Conservation (phyloP, 2,329 filamentous ascomycete genomes). For the Arthrobotrys conoides region DNA sequence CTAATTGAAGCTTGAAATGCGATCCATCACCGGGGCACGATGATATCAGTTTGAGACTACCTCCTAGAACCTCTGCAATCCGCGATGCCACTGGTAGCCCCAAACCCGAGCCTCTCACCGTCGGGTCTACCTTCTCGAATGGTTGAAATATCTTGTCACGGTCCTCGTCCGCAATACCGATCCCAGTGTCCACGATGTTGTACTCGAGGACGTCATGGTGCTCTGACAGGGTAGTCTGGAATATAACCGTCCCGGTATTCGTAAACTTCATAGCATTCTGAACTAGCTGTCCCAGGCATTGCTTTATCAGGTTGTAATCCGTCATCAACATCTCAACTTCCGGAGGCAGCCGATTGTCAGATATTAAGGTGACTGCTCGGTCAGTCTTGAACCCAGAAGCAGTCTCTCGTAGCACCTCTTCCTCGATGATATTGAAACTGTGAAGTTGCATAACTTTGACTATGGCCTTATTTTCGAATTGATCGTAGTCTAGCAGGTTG, state of each 20-base stretch:
- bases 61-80: slow-evolving; percentile 68
- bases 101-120: slow-evolving; percentile 68
- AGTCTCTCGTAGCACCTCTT: slow-evolving; percentile 65
- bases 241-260: slow-evolving; percentile 66
- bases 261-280: slow-evolving; percentile 69
- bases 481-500: slow-evolving; percentile 54
- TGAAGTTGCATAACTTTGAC: slow-evolving; percentile 65
- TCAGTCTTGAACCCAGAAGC: slow-evolving; percentile 52
- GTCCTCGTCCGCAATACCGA: slow-evolving; percentile 66
- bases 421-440: slow-evolving; percentile 65
- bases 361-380: slow-evolving; percentile 65
- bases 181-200: slow-evolving; percentile 69
- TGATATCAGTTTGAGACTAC: slow-evolving; percentile 66
- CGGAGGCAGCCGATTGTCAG: slow-evolving; percentile 65
- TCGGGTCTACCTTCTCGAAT: slow-evolving; percentile 68
- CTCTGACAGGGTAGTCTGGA: slow-evolving; percentile 65
- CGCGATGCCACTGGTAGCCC: slow-evolving; percentile 69
- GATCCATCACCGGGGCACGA: slow-evolving; percentile 67
- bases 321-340: slow-evolving; percentile 65
- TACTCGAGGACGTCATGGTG: slow-evolving; percentile 66
- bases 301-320: slow-evolving; percentile 68
- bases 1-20: slow-evolving; percentile 67
- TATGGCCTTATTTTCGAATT: slow-evolving; percentile 67
- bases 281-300: slow-evolving; percentile 68
- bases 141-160: slow-evolving; percentile 68